Conservation (phyloP, 2,329 filamentous ascomycete species). For the Fusarium citri region DNA sequence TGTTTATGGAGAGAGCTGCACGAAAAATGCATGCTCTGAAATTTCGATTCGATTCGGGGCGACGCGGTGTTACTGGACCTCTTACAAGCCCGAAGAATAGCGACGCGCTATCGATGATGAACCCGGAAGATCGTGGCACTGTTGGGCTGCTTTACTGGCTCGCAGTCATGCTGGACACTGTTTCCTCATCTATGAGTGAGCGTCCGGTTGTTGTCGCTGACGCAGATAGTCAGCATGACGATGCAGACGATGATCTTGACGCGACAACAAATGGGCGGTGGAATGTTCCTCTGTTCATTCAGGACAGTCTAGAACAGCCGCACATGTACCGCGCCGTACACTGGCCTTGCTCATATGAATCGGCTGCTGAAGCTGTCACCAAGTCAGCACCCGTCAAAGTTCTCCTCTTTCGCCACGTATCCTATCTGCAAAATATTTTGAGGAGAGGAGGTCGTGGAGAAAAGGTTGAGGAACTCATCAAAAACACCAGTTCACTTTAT, state of each 20-base stretch:
- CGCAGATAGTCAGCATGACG: slow-evolving; percentile 54
- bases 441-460: slow-evolving; percentile 51
- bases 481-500: slow-evolving; percentile 60
- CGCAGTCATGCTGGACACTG: slow-evolving; percentile 68
- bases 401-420: slow-evolving; percentile 65
- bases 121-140: slow-evolving; percentile 53
- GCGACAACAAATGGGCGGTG: slow-evolving; percentile 27
- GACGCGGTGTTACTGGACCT: slow-evolving; percentile 24
- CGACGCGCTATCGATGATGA: slow-evolving; percentile 14
- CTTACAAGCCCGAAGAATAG: neutral
- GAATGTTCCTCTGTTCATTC: slow-evolving; percentile 38
- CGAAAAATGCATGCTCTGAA: slow-evolving; percentile 46
- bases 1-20: slow-evolving; percentile 42
- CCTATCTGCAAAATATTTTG: slow-evolving; percentile 62
- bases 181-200: slow-evolving; percentile 64
- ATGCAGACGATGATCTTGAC: slow-evolving; percentile 30
- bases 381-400: slow-evolving; percentile 69
- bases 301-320: slow-evolving; percentile 46
- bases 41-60: slow-evolving; percentile 37
- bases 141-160: slow-evolving; percentile 68
- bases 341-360: slow-evolving; percentile 66
- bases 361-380: slow-evolving; percentile 60
- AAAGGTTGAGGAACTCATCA: slow-evolving; percentile 61
- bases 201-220: slow-evolving; percentile 52
- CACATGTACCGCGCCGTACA: slow-evolving; percentile 41